Base-by-base conservation (phyloP, 2,329 filamentous ascomycete genomes). In the Aspergillus brunneoviolaceus region DNA sequence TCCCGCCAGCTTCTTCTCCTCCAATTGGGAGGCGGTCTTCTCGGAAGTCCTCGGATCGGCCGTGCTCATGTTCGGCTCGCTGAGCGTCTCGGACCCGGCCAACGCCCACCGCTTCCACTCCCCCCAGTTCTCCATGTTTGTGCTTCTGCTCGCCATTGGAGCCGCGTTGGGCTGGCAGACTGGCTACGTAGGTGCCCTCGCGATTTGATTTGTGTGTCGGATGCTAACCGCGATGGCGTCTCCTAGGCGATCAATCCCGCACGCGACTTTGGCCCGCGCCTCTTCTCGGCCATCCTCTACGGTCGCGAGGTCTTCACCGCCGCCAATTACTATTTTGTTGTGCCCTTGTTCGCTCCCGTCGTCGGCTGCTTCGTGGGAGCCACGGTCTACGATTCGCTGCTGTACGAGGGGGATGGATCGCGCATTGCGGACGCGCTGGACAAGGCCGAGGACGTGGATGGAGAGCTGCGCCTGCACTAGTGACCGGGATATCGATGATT, bases 11-110 rank as follows among this genome's bases (percentile, higher is more conserved):
- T 64, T 64, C 35, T 70, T 70, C 45, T 23, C 39, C n/a, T 69
- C 70, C 33, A 73, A 73, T 39, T 74, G 71, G 71, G 69, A 73
- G 53, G 71, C 69, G 10, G 71, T 62, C 4, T 72, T 73, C 39
- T 69, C 67, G 10, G 71, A 73, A 58, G 49, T 62, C 19, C 60
- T 73, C 6, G 71, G 65, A 3, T 65, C 70, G 1, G 65, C 70
- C 12, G 71, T 73, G 53, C 59, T 73, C 21, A 72, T 72, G 70
- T 73, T 73, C 49, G 71, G 71, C 2, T 51, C 33, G 6, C 56
- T 72, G 35, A 68, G 66, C 19, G 70, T 73, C 50, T 65, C 65
- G 0, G 69, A 73, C 55, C 68, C 69, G 1, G 54, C 21, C 5
- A 73, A 73, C 63, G 64, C 65, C 0, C 27, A 48, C 11, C 61